Evolutionary conservation across 768 basidiomycete species (phyloP).

Genomic region (Xerocomellus amylosporus): DNA sequence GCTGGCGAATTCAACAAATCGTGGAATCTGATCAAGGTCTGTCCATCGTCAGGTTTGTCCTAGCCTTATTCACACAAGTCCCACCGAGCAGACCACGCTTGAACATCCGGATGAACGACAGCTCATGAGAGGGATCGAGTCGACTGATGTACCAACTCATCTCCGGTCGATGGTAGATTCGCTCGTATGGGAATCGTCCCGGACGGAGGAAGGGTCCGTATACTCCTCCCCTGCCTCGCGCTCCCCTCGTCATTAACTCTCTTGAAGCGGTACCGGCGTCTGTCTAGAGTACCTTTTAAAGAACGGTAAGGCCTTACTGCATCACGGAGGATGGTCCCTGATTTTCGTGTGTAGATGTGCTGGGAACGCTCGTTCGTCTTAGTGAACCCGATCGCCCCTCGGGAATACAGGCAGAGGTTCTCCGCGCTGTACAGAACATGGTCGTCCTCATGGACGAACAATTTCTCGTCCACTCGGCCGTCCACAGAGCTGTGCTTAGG

Average conservation of each 20-base stretch:
- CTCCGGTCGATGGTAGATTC: slow-evolving; percentile 81
- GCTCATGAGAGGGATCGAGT: slow-evolving; percentile 71
- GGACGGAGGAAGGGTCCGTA: slow-evolving; percentile 84
- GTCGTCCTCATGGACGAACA: slow-evolving; percentile 89
- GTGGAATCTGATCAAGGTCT: slow-evolving; percentile 72
- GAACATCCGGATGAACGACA: slow-evolving; percentile 87
- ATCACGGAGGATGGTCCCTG: not conserved
- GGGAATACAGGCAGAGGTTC: slow-evolving; percentile 89
- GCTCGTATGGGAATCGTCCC: slow-evolving; percentile 80
- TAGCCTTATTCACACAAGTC: slow-evolving; percentile 7
- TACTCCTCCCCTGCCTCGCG: slow-evolving; percentile 1
- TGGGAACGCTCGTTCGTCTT: slow-evolving; percentile 80
- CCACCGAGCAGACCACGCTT: slow-evolving; percentile 64
- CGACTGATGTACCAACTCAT: slow-evolving; percentile 76
- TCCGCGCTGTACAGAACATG: slow-evolving; percentile 85
- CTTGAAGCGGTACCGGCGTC: slow-evolving; percentile 71
- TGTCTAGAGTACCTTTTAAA: slow-evolving; percentile 91
- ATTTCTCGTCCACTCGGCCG: slow-evolving; percentile 87
- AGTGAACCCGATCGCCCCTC: slow-evolving; percentile 82
- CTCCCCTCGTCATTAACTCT: slow-evolving; percentile 9
- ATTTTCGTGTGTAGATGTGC: slow-evolving; percentile 53
- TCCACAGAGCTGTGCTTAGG: slow-evolving; percentile 84
- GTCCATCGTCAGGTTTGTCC: slow-evolving; percentile 6
- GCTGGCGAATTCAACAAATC: slow-evolving; percentile 71
- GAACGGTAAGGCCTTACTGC: slow-evolving; percentile 53